Percentiles rank a stretch among this genome's conserved stretches.
These are phyloP conservation scores for Plasmodium chabaudi DNA, from an alignment of 169 alveolate species.

Conservation along the genomic window DNA sequence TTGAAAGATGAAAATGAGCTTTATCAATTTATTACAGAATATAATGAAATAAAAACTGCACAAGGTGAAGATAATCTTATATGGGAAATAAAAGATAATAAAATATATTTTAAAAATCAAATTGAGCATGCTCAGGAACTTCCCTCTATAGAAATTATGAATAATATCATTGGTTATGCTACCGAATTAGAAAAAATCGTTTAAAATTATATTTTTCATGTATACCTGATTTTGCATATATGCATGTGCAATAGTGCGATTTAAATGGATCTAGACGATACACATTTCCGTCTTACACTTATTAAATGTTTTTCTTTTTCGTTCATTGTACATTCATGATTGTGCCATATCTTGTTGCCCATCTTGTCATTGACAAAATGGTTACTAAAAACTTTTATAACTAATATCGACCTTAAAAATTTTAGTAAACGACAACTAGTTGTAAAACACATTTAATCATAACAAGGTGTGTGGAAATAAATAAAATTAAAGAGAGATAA, in stretches of 20 bases:
- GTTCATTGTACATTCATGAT: no score
- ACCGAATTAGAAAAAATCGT: slow-evolving; percentile 71
- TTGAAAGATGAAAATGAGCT: slow-evolving; percentile 75
- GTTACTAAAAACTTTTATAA: no score
- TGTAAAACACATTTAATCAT: no score
- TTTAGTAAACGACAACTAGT: no score
- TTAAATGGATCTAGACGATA: no score
- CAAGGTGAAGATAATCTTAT: slow-evolving; percentile 43
- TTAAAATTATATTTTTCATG: not conserved
- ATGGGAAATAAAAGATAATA: slow-evolving; percentile 41
- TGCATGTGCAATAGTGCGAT: not conserved
- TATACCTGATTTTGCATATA: not conserved
- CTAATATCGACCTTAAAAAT: no score
- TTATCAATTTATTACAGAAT: slow-evolving; percentile 55
- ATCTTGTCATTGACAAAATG: no score
- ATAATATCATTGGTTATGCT: slow-evolving; percentile 71
- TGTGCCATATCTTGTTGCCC: no score
- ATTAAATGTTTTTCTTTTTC: no score
- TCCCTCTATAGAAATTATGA: slow-evolving; percentile 45
- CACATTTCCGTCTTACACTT: no score
- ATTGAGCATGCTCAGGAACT: slow-evolving; percentile 31
- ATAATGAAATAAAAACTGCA: slow-evolving; percentile 75
- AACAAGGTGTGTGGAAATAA: no score
- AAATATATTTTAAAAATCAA: slow-evolving; percentile 30
- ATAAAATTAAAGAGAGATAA: no score